A percentile compares a stretch with the other conserved stretches of the same genome.
Conservation (phyloP, 129 eudicot genomes). For the Glebionis coronaria region DNA sequence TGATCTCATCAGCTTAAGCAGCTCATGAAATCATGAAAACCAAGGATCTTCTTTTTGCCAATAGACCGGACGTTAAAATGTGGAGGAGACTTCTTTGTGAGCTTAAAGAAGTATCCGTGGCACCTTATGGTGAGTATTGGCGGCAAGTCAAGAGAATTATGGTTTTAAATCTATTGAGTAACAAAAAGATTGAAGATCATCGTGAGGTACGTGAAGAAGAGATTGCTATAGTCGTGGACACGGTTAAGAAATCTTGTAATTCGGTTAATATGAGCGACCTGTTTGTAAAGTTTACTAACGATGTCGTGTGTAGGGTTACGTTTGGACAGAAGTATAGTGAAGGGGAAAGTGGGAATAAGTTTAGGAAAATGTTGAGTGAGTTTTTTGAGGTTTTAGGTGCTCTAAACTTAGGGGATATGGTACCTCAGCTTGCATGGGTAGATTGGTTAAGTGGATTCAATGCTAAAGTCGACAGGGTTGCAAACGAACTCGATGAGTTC, state of each 20-base stretch:
- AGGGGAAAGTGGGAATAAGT: constrained; percentile 43
- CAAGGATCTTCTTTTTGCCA: constrained; percentile 52
- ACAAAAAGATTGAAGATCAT: constrained; percentile 48
- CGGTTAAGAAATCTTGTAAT: constrained; percentile 22
- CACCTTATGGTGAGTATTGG: constrained; percentile 81
- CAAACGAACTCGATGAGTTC: constrained; percentile 41
- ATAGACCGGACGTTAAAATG: constrained; percentile 40
- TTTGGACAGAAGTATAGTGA: constrained; percentile 60
- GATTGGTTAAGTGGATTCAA: constrained; percentile 31
- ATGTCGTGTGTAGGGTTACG: constrained; percentile 57
- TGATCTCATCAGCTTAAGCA: constrained; percentile 56
- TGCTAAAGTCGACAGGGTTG: constrained; percentile 33
- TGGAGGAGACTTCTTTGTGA: constrained; percentile 39
- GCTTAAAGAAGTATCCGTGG: constrained; percentile 39
- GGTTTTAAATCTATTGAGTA: constrained; percentile 54
- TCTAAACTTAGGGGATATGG: constrained; percentile 33
- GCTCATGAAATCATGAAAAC: constrained; percentile 72
- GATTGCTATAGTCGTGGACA: constrained; percentile 31
- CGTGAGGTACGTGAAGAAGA: constrained; percentile 48
- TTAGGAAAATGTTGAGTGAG: constrained; percentile 43
- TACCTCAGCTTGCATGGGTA: constrained; percentile 52
- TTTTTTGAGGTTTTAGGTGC: constrained; percentile 44
- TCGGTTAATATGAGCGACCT: constrained; percentile 50
- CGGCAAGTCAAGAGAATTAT: constrained; percentile 57
- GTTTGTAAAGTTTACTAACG: constrained; percentile 39